Percentiles rank a stretch among this genome's conserved stretches.
Conservation (phyloP, 371 early-diverging fungal genomes). For the Mucor irregularis region DNA sequence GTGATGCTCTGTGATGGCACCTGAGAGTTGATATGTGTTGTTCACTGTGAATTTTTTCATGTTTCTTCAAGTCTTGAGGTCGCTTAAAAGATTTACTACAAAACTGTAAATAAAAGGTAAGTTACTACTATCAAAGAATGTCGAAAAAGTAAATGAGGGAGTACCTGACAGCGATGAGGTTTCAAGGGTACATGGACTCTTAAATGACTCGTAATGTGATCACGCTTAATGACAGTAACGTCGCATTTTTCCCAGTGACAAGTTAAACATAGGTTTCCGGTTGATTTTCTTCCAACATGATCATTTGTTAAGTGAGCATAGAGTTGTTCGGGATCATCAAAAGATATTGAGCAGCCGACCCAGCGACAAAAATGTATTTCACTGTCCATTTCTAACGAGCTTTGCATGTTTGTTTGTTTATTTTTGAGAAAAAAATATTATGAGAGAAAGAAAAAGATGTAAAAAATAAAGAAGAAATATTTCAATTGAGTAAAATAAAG, state of each 20-base stretch:
- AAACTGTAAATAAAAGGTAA: conserved; percentile 29
- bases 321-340: conserved; percentile 78
- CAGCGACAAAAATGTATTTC: conserved; percentile 46
- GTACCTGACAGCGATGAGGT: conserved; percentile 78
- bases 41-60: conserved; percentile 79
- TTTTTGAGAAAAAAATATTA: background rate
- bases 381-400: conserved; percentile 12
- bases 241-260: conserved; percentile 90
- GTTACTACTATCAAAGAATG: background rate
- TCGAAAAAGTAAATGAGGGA: background rate
- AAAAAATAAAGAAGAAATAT: background rate
- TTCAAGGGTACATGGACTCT: conserved; percentile 91
- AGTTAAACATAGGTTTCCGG: conserved; percentile 82
- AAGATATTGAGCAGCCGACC: conserved; percentile 51
- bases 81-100: conserved; percentile 87
- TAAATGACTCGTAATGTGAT: conserved; percentile 93
- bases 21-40: conserved; percentile 23
- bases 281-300: conserved; percentile 91
- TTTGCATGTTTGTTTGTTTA: conserved; percentile 13
- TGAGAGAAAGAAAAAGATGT: background rate
- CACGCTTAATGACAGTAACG: conserved; percentile 77
- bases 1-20: conserved; percentile 11
- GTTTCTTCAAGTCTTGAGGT: conserved; percentile 90
- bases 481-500: conserved; percentile 4
- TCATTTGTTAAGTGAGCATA: conserved; percentile 83